phyloP scores from a whole-genome alignment of 2,329 filamentous ascomycete species.

The Fusarium sp. region DNA sequence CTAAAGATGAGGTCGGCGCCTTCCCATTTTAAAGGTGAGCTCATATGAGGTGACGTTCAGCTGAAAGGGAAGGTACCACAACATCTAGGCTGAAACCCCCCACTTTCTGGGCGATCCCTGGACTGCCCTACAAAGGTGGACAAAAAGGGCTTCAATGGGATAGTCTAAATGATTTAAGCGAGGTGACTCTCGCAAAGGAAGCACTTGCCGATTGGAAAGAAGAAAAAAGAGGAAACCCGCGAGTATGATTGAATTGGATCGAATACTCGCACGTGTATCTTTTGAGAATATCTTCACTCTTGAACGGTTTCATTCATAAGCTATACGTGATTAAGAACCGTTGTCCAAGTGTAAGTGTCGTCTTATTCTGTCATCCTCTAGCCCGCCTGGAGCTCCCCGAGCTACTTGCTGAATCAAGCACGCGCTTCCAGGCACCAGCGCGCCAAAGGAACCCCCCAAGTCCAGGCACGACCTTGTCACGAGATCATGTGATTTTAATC shows the following conservation, averaged over 20 bases:
- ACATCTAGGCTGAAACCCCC: slow-evolving; percentile 40
- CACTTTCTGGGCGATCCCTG: slow-evolving; percentile 21
- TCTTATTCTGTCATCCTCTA: slow-evolving; percentile 26
- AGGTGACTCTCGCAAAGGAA: neutral
- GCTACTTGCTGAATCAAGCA: slow-evolving; percentile 10
- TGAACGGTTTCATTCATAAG: too few species aligned
- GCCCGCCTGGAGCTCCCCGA: neutral
- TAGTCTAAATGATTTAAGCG: too few species aligned
- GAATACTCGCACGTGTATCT: too few species aligned
- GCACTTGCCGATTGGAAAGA: too few species aligned
- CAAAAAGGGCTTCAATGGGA: slow-evolving; percentile 5
- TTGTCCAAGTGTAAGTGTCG: neutral
- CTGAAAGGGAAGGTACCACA: slow-evolving; percentile 34
- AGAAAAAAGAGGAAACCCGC: neutral
- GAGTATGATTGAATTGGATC: too few species aligned
- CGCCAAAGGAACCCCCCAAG: slow-evolving; percentile 12
- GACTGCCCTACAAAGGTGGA: slow-evolving; percentile 1
- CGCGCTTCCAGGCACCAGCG: slow-evolving; percentile 49
- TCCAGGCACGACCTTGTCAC: slow-evolving; percentile 45
- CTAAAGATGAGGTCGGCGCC: slow-evolving; percentile 17
- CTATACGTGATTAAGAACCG: too few species aligned
- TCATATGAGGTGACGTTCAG: slow-evolving; percentile 29
- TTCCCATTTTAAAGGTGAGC: slow-evolving; percentile 39
- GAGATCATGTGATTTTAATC: slow-evolving; percentile 48
- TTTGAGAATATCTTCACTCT: too few species aligned